These are phyloP conservation scores for Diversispora eburnea DNA, from an alignment of 192 early-diverging fungal genomes.

Conservation along the genomic window DNA sequence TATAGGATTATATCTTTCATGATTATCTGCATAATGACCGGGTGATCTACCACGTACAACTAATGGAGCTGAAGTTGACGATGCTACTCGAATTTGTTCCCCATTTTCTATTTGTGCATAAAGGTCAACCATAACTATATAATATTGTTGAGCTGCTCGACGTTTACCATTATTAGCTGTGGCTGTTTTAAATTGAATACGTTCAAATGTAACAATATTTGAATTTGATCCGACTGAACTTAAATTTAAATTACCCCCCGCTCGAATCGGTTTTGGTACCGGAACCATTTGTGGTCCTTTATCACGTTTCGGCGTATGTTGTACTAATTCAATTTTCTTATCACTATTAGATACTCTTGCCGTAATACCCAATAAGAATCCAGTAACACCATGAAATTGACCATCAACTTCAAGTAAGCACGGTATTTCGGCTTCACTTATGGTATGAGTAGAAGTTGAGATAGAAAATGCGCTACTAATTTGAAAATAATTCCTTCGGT, in stretches of 20 bases:
- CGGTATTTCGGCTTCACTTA: slow-evolving; percentile 45
- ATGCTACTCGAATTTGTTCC: slow-evolving; percentile 57
- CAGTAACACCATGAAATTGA: slow-evolving; percentile 48
- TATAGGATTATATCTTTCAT: slow-evolving; percentile 36
- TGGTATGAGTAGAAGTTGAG: slow-evolving; percentile 38
- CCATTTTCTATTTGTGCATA: slow-evolving; percentile 68
- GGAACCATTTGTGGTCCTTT: slow-evolving; percentile 84
- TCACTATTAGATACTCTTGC: slow-evolving; percentile 70
- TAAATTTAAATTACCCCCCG: slow-evolving; percentile 54
- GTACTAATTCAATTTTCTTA: slow-evolving; percentile 75
- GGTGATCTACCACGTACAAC: slow-evolving; percentile 94
- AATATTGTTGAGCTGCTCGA: slow-evolving; percentile 91
- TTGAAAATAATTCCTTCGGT: slow-evolving; percentile 93
- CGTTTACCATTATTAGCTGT: slow-evolving; percentile 95
- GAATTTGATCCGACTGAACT: slow-evolving; percentile 35
- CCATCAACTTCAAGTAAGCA: slow-evolving; percentile 64
- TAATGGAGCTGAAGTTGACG: slow-evolving; percentile 69
- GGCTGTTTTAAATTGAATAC: slow-evolving; percentile 95
- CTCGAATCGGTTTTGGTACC: slow-evolving; percentile 48
- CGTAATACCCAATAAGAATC: slow-evolving; percentile 73
- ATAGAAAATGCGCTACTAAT: slow-evolving; percentile 66
- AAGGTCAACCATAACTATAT: slow-evolving; percentile 74
- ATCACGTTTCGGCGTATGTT: slow-evolving; percentile 89
- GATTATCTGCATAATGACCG: slow-evolving; percentile 83
- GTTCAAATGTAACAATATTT: slow-evolving; percentile 75